Evolutionary conservation across 2,329 filamentous ascomycete species (phyloP).

Genomic region (Chrysoporthe austroafricana): DNA sequence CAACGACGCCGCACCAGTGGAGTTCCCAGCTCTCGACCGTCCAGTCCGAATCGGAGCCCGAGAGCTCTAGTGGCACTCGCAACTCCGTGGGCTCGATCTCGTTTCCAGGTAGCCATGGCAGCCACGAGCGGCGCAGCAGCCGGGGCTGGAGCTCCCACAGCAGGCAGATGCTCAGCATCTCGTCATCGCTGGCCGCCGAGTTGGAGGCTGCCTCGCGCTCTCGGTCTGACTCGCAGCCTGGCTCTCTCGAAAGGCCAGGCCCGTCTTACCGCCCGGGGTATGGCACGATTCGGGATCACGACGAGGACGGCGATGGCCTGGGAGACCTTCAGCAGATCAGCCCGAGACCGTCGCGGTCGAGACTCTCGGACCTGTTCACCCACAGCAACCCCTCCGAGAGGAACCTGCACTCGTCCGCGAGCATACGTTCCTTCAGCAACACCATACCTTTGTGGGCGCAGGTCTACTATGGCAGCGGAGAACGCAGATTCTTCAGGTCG

Average conservation of each 20-base stretch:
- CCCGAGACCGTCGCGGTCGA: constrained; percentile 56
- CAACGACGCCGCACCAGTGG: constrained; percentile 61
- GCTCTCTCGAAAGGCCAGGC: constrained; percentile 55
- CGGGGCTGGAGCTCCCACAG: constrained; percentile 52
- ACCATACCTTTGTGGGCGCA: constrained; percentile 61
- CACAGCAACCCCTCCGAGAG: constrained; percentile 50
- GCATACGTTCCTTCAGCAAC: constrained; percentile 47
- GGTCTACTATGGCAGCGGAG: constrained; percentile 73
- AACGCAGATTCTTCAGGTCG: constrained; percentile 55
- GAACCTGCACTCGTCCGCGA: constrained; percentile 56
- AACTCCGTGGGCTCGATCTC: constrained; percentile 46
- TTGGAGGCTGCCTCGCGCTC: constrained; percentile 46
- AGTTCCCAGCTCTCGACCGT: constrained; percentile 68
- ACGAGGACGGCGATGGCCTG: constrained; percentile 67
- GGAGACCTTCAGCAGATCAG: constrained; percentile 60
- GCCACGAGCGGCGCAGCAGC: constrained; percentile 51
- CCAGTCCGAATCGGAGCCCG: constrained; percentile 62
- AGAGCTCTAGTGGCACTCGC: constrained; percentile 51
- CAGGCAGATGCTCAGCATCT: constrained; percentile 60
- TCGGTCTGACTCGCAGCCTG: constrained; percentile 46
- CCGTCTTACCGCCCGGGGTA: constrained; percentile 42
- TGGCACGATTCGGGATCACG: constrained; percentile 56
- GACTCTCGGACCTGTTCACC: constrained; percentile 56
- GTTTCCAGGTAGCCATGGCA: constrained; percentile 23
- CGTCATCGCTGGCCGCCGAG: constrained; percentile 53